Evolutionary conservation across 169 alveolate genomes (phyloP).

Genomic region (Plasmodium vinckei): DNA sequence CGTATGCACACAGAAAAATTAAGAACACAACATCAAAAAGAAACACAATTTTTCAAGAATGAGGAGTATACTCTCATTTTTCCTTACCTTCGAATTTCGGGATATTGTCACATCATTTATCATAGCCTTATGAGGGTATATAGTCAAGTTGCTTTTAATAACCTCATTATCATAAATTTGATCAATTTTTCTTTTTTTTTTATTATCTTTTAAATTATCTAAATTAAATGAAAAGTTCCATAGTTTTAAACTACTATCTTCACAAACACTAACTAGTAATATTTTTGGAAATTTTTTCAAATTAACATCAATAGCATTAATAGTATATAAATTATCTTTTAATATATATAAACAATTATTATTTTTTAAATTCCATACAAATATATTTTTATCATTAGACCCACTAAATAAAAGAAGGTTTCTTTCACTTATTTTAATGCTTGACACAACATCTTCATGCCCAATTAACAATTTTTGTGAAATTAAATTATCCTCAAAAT

Average conservation of each 20-base stretch:
- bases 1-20: not conserved
- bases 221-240: slow-evolving; percentile 41
- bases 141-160: slow-evolving; percentile 42
- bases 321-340: slow-evolving; percentile 68
- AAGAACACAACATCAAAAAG: not conserved
- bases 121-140: slow-evolving; percentile 56
- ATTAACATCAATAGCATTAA: slow-evolving; percentile 69
- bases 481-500: slow-evolving; percentile 45
- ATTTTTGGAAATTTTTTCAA: slow-evolving; percentile 35
- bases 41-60: not conserved
- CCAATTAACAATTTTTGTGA: slow-evolving; percentile 57
- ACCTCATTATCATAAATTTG: slow-evolving; percentile 31
- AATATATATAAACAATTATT: slow-evolving; percentile 34
- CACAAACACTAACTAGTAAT: slow-evolving; percentile 73
- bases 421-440: slow-evolving; percentile 50
- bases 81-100: slow-evolving; percentile 50
- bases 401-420: slow-evolving; percentile 59
- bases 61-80: not conserved
- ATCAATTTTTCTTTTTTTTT: slow-evolving; percentile 48
- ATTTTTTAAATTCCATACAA: slow-evolving; percentile 66
- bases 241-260: slow-evolving; percentile 61
- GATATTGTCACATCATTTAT: slow-evolving; percentile 71
- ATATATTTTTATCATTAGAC: slow-evolving; percentile 74
- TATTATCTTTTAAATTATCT: slow-evolving; percentile 15
- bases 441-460: slow-evolving; percentile 73